Conservation (phyloP, 2,329 filamentous ascomycete genomes). For the Trichoderma sp. region DNA sequence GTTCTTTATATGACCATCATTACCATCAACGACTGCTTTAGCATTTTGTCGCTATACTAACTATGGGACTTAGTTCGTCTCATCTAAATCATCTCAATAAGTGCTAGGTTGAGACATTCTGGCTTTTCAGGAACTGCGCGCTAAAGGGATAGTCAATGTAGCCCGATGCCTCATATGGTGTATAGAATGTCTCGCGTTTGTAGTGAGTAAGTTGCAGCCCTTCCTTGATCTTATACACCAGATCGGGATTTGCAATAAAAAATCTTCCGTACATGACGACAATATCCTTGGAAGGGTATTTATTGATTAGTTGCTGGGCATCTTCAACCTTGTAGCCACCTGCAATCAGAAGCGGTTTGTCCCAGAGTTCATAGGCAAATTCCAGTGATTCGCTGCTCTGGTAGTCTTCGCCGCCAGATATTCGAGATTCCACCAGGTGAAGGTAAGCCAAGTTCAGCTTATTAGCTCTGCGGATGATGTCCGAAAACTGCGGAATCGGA, state of each 20-base stretch:
- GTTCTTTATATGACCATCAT: neutral
- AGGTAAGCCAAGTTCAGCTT: neutral
- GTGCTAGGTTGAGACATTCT: neutral
- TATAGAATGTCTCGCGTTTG: conserved; percentile 30
- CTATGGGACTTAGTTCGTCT: neutral
- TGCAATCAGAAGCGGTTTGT: conserved; percentile 29
- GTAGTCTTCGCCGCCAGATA: neutral
- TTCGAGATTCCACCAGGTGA: neutral
- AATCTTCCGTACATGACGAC: conserved; percentile 28
- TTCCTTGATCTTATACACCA: conserved; percentile 30
- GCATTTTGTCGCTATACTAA: neutral
- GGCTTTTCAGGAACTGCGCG: neutral
- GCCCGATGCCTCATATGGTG: conserved; percentile 18
- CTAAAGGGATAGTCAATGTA: conserved; percentile 21
- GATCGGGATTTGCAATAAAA: conserved; percentile 32
- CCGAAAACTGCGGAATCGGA: conserved; percentile 30
- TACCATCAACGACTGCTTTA: neutral
- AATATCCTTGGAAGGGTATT: conserved; percentile 25
- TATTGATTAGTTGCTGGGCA: conserved; percentile 23
- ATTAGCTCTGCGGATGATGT: conserved; percentile 30
- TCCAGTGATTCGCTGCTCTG: conserved; percentile 20
- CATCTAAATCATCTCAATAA: neutral
- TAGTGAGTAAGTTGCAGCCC: conserved; percentile 27
- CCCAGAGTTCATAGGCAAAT: conserved; percentile 34
- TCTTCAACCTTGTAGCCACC: conserved; percentile 28